phyloP scores from a whole-genome alignment of 148 eudicot species.

The Vaccinium myrtillus region DNA sequence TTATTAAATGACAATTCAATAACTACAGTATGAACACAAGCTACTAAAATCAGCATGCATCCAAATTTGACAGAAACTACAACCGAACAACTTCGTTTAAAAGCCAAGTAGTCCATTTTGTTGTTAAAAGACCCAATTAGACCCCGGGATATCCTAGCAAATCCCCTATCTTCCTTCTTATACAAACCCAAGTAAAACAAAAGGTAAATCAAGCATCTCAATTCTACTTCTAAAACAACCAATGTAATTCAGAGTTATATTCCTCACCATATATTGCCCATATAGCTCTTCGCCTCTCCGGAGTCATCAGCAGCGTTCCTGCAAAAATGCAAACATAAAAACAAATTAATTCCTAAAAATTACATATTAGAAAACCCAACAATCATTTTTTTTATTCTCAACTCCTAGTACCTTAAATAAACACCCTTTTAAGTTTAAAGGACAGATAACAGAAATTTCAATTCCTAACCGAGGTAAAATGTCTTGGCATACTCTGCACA shows the following conservation, averaged over 20 bases:
- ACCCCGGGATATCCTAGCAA: not conserved
- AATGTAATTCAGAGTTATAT: not conserved
- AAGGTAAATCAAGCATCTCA: not conserved
- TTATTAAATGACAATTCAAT: not conserved
- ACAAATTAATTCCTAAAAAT: not conserved
- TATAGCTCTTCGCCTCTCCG: conserved; percentile 81
- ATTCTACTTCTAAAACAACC: not conserved
- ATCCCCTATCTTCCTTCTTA: not conserved
- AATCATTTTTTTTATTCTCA: conserved; percentile 14
- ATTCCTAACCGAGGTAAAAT: conserved; percentile 66
- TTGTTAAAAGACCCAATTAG: not conserved
- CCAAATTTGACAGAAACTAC: not conserved
- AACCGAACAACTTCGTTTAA: not conserved
- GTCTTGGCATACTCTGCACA: conserved; percentile 91
- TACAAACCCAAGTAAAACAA: not conserved
- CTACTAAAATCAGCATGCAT: not conserved
- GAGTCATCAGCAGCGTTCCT: conserved; percentile 97
- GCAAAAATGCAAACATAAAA: conserved; percentile 19
- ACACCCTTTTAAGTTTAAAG: not conserved
- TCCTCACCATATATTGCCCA: conserved; percentile 96
- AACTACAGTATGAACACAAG: not conserved
- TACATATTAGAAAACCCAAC: not conserved
- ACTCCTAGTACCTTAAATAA: not conserved
- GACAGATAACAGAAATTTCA: conserved; percentile 1
- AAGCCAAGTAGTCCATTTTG: not conserved